Evolutionary conservation across 1,284 basidiomycete species (phyloP).

Genomic region (Wolfiporia cocos): DNA sequence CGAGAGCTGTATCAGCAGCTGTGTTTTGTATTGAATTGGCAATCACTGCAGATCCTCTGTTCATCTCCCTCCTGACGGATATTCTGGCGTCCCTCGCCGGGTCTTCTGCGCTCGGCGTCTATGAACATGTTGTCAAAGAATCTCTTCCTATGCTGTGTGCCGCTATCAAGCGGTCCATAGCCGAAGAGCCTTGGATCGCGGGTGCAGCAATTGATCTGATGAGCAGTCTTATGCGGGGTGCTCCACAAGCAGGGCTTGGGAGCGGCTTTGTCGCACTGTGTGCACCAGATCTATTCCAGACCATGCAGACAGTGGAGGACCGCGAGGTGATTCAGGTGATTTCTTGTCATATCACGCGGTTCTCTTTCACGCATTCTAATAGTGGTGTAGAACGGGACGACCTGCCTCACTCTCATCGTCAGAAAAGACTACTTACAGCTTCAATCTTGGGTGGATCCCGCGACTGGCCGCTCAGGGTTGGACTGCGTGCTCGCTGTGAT

Average conservation of each 20-base stretch:
- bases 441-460: slow-evolving; percentile 63
- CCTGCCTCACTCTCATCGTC: slow-evolving; percentile 78
- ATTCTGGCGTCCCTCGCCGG: slow-evolving; percentile 70
- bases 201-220: slow-evolving; percentile 81
- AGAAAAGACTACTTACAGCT: slow-evolving; percentile 85
- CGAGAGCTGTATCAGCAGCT: background rate
- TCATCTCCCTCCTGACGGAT: slow-evolving; percentile 82
- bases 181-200: slow-evolving; percentile 64
- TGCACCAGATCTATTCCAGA: slow-evolving; percentile 70
- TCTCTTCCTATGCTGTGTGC: slow-evolving; percentile 69
- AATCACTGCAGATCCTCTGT: slow-evolving; percentile 69
- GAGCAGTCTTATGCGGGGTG: slow-evolving; percentile 63
- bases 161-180: slow-evolving; percentile 52
- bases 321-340: slow-evolving; percentile 79
- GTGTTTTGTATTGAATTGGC: background rate
- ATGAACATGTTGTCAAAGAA: slow-evolving; percentile 66
- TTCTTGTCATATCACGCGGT: background rate
- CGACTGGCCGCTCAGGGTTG: slow-evolving; percentile 66
- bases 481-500: slow-evolving; percentile 70
- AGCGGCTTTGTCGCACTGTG: slow-evolving; percentile 72
- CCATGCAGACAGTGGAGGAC: slow-evolving; percentile 66
- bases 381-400: slow-evolving; percentile 64
- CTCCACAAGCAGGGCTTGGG: slow-evolving; percentile 62
- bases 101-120: slow-evolving; percentile 52
- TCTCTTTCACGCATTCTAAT: background rate